phyloP scores from a whole-genome alignment of 176 grass and related monocot species.

The Pontederia paniculata region DNA sequence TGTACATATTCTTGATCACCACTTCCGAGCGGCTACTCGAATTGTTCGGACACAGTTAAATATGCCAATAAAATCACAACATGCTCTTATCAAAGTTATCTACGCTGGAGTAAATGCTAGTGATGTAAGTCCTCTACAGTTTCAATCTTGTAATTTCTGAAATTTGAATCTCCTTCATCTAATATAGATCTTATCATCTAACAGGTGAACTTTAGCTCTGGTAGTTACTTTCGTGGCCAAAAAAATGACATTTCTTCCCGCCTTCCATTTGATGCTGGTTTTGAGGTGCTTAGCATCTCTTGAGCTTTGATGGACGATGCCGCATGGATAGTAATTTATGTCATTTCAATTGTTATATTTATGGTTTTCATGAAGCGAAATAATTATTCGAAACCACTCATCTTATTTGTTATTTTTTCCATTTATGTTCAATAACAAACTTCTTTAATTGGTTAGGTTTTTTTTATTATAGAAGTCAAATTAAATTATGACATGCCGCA shows the following conservation, averaged over 20 bases:
- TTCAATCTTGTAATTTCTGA: neutral
- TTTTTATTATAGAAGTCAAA: no score
- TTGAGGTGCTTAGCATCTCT: conserved; percentile 48
- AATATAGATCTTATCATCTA: conserved; percentile 14
- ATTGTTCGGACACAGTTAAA: conserved; percentile 50
- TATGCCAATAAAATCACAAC: conserved; percentile 58
- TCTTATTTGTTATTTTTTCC: no score
- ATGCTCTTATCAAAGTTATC: conserved; percentile 83
- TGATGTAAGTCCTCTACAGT: conserved; percentile 56
- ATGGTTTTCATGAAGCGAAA: no score
- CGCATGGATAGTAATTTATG: no score
- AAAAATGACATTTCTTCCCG: conserved; percentile 51
- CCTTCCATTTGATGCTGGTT: conserved; percentile 95
- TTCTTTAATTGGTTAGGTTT: no score
- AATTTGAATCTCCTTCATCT: neutral
- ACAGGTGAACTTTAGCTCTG: conserved; percentile 95
- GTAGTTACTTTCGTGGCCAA: conserved; percentile 70
- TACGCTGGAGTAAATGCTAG: conserved; percentile 99
- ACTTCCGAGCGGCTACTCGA: conserved; percentile 81
- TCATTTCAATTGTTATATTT: no score
- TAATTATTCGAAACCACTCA: no score
- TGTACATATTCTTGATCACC: conserved; percentile 84
- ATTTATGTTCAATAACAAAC: no score
- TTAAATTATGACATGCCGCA: no score
- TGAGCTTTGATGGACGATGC: neutral